Percentiles rank a stretch among this genome's conserved stretches.
phyloP scores from a whole-genome alignment of 2,329 filamentous ascomycete genomes.

The Alternaria infectoria region DNA sequence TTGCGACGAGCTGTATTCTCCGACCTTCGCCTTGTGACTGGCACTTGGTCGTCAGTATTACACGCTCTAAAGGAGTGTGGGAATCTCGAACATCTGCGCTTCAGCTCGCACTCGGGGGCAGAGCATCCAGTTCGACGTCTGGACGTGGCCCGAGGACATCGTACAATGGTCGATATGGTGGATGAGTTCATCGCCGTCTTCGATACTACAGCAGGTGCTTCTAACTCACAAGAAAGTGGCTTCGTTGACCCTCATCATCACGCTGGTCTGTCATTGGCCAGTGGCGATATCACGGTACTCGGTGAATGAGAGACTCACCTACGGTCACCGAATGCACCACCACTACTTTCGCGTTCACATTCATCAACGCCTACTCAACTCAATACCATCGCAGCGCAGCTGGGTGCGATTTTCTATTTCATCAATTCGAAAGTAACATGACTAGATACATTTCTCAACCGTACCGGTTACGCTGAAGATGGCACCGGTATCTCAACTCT shows the following conservation, averaged over 20 bases:
- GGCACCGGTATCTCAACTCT: too few species aligned
- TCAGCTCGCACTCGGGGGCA: constrained; percentile 9
- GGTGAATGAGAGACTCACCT: not conserved
- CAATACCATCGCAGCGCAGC: too few species aligned
- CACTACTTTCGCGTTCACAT: too few species aligned
- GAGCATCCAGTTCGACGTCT: not conserved
- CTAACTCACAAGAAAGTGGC: not conserved
- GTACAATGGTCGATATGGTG: constrained; percentile 12
- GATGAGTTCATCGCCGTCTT: constrained; percentile 10
- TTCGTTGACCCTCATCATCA: not conserved
- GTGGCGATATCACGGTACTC: not conserved
- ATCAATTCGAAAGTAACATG: too few species aligned
- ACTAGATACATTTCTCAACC: too few species aligned
- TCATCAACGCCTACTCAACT: too few species aligned
- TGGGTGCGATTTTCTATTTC: too few species aligned
- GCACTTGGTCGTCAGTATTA: constrained; percentile 23
- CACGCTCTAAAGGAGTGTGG: constrained; percentile 9
- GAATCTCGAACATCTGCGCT: constrained; percentile 7
- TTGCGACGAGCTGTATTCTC: constrained; percentile 19
- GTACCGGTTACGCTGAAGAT: too few species aligned
- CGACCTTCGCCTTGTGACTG: constrained; percentile 17
- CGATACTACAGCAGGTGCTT: not conserved
- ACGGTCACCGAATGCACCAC: not conserved
- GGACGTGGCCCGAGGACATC: not conserved
- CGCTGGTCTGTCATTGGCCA: not conserved